Base-by-base conservation (phyloP, 257 asterid species). In the Verbena officinalis region DNA sequence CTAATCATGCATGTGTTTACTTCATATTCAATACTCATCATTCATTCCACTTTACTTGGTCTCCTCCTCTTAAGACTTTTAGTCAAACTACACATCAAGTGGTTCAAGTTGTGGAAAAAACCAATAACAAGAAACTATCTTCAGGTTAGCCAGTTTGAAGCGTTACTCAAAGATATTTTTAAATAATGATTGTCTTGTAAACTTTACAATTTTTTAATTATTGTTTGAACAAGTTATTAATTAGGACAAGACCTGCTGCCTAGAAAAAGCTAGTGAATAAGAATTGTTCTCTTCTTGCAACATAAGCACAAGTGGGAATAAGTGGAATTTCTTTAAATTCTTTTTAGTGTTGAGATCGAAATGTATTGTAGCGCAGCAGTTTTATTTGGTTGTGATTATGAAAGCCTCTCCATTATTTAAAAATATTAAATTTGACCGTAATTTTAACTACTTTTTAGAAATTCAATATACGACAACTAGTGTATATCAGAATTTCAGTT, bases 11-110 rank as follows among this genome's bases (percentile, higher is more conserved):
- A 10, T 27, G 10, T 8, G 39, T 54, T 54, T 24, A 54, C 59
- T 54, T 27, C 5, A 14, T 24, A 5, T 54, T 27, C 12, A 27
- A 30, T 54, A 19, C 42, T 45, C 8, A 30, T 62, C 16, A 48
- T 62, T 16, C 56, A 24, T 46, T 12, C 45, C 48, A 62, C 58
- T 62, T 48, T 31, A 55, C 24, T 14, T 33, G 23, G 61, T 30
- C 61, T 30, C 33, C 56, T 20, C n/a, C n/a, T n/a, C 56, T 22
- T 10, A n/a, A 50, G 33, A 21, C 33, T 20, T 15, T 48, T 20
- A 48, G 57, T 52, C 36, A 52, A 52, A 52, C 58, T 52, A 23
- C 17, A 4, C 17, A 23, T 52, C 7, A 4, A 52, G 10, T 23
- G 39, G 7, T 30, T 30, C 15, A 23, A 22, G 57, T 51, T 51